phyloP scores from a whole-genome alignment of 352 stramenopile genomes.

The Blastocystis sp. region DNA sequence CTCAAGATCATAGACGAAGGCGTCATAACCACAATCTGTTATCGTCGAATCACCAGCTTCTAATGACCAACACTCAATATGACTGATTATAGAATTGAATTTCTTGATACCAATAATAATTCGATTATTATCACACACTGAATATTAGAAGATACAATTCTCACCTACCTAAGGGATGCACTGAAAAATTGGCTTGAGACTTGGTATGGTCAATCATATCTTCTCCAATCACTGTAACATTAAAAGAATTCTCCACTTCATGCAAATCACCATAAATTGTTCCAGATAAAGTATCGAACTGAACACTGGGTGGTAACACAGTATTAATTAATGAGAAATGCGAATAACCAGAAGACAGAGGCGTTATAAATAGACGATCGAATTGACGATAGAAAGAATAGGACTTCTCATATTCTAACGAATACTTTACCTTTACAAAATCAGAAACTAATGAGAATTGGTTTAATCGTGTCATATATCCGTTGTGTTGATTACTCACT shows the following conservation, averaged over 20 bases:
- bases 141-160: not conserved
- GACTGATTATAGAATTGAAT: not conserved
- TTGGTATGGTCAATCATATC: conserved; percentile 30
- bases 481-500: not conserved
- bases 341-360: conserved; percentile 29
- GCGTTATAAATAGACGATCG: not conserved
- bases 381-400: conserved; percentile 28
- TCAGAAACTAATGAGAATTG: not conserved
- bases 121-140: not conserved
- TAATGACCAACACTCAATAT: conserved; percentile 18
- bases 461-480: not conserved
- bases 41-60: not conserved
- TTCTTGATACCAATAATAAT: not conserved
- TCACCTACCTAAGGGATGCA: not conserved
- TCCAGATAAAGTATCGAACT: not conserved
- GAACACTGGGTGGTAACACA: not conserved
- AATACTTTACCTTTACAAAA: not conserved
- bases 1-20: not conserved
- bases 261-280: not conserved
- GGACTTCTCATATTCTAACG: not conserved
- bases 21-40: not conserved
- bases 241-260: not conserved
- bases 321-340: conserved; percentile 22
- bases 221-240: conserved; percentile 25
- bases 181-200: not conserved